These are phyloP conservation scores for Naegleria fowleri DNA, from an alignment of 208 protist species.

Conservation along the genomic window DNA sequence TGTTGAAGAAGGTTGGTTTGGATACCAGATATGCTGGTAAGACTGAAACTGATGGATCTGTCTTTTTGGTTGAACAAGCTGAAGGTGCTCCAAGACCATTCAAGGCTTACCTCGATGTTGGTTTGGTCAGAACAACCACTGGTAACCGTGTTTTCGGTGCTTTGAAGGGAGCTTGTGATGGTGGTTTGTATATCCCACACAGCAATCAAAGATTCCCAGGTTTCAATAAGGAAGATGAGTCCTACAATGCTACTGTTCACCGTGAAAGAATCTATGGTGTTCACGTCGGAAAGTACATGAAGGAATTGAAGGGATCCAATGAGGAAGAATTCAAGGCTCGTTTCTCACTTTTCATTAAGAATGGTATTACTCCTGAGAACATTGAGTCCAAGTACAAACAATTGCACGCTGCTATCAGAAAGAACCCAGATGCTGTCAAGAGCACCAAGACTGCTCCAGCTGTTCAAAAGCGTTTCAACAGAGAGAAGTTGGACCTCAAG, in stretches of 20 bases:
- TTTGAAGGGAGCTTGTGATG: constrained; percentile 92
- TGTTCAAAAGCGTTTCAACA: background rate
- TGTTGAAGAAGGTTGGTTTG: constrained; percentile 87
- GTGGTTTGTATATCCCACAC: constrained; percentile 95
- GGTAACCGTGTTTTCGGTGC: constrained; percentile 86
- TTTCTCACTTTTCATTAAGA: constrained; percentile 89
- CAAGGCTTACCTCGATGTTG: constrained; percentile 92
- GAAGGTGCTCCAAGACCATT: constrained; percentile 86
- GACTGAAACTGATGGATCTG: constrained; percentile 73
- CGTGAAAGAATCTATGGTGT: constrained; percentile 91
- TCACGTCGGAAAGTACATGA: constrained; percentile 97
- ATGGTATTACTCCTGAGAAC: constrained; percentile 74
- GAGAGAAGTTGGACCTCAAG: background rate
- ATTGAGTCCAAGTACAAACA: constrained; percentile 90
- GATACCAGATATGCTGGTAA: constrained; percentile 85
- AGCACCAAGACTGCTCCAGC: constrained; percentile 12
- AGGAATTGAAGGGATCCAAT: constrained; percentile 83
- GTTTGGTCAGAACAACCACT: constrained; percentile 91
- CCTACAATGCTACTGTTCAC: constrained; percentile 80
- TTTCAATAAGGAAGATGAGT: constrained; percentile 77
- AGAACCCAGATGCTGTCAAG: constrained; percentile 57
- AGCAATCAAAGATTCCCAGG: constrained; percentile 88
- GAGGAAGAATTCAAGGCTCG: constrained; percentile 81
- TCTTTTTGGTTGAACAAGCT: constrained; percentile 65
- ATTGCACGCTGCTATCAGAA: constrained; percentile 84